A percentile compares a stretch with the other conserved stretches of the same genome.
These are phyloP conservation scores for Balamuthia mandrillaris DNA, from an alignment of 208 protist genomes.

Conservation along the genomic window DNA sequence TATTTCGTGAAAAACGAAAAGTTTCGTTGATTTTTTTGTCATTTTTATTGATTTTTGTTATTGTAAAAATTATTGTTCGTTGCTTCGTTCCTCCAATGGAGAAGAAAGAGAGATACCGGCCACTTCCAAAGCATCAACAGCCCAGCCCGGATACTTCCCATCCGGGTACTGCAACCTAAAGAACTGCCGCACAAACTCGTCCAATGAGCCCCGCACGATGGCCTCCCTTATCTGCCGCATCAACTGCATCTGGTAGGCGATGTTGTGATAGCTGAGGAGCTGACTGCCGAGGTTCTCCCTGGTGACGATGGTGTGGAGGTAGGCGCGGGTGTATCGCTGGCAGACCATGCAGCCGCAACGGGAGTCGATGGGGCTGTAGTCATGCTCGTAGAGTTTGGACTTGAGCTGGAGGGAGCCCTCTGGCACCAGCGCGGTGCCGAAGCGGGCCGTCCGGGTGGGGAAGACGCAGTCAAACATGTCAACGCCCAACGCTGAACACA, in stretches of 20 bases:
- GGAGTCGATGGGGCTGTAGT: conserved; percentile 67
- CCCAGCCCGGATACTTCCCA: conserved; percentile 7
- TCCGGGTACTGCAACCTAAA: conserved; percentile 21
- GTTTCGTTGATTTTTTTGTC: too few relatives aligned
- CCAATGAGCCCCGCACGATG: conserved; percentile 1
- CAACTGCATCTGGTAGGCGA: conserved; percentile 89
- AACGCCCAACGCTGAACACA: conserved; percentile 95
- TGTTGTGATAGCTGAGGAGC: conserved; percentile 95
- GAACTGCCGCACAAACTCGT: conserved; percentile 32
- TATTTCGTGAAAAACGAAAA: too few relatives aligned
- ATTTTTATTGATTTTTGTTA: too few relatives aligned
- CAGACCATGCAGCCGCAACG: conserved; percentile 87
- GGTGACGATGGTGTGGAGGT: conserved; percentile 82
- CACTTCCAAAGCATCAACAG: background rate
- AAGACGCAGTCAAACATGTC: conserved; percentile 99
- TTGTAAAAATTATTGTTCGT: too few relatives aligned
- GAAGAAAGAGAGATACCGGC: too few relatives aligned
- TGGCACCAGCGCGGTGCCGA: conserved; percentile 66
- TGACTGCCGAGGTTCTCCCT: conserved; percentile 84
- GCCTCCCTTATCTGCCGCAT: conserved; percentile 19
- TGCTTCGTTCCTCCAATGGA: too few relatives aligned
- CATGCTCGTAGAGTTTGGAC: conserved; percentile 35
- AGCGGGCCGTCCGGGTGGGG: conserved; percentile 93
- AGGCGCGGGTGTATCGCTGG: conserved; percentile 86
- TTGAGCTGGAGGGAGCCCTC: conserved; percentile 61